phyloP scores from a whole-genome alignment of 2,329 filamentous ascomycete genomes.

The Herpotrichia juniperi region DNA sequence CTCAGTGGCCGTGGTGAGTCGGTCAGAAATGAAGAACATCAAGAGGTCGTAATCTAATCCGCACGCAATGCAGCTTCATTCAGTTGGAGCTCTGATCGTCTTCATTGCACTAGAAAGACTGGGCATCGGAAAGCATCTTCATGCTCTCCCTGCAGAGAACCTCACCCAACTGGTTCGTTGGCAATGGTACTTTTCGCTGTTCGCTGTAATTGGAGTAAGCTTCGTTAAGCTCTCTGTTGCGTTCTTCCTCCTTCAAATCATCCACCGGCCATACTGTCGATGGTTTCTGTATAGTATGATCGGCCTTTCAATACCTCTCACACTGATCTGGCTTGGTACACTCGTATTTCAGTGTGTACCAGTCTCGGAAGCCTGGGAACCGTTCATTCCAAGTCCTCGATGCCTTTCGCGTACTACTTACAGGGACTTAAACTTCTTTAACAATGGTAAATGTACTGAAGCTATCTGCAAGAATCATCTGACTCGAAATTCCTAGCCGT shows the following conservation, averaged over 20 bases:
- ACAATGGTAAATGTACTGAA: constrained; percentile 42
- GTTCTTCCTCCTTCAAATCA: constrained; percentile 52
- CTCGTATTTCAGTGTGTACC: constrained; percentile 55
- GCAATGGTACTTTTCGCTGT: constrained; percentile 49
- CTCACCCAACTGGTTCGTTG: constrained; percentile 42
- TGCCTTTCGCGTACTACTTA: constrained; percentile 47
- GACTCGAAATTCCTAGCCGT: constrained; percentile 20
- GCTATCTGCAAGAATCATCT: neutral
- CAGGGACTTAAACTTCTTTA: constrained; percentile 52
- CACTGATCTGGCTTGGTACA: constrained; percentile 49
- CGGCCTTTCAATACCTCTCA: constrained; percentile 46
- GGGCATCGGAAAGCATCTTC: constrained; percentile 52
- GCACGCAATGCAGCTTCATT: constrained; percentile 37
- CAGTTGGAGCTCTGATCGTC: constrained; percentile 13
- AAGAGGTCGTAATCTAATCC: constrained; percentile 14
- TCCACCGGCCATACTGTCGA: constrained; percentile 43
- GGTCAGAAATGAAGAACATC: constrained; percentile 11
- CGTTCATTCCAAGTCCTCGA: neutral
- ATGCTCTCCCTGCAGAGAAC: constrained; percentile 28
- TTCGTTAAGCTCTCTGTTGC: constrained; percentile 56
- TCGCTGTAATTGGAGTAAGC: constrained; percentile 50
- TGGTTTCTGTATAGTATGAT: constrained; percentile 49
- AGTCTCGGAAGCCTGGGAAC: constrained; percentile 53
- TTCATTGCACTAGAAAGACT: constrained; percentile 13
- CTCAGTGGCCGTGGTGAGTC: constrained; percentile 44